A percentile compares a stretch with the other conserved stretches of the same genome.
Conservation (phyloP, 768 basidiomycete genomes). For the Terana coerulea region DNA sequence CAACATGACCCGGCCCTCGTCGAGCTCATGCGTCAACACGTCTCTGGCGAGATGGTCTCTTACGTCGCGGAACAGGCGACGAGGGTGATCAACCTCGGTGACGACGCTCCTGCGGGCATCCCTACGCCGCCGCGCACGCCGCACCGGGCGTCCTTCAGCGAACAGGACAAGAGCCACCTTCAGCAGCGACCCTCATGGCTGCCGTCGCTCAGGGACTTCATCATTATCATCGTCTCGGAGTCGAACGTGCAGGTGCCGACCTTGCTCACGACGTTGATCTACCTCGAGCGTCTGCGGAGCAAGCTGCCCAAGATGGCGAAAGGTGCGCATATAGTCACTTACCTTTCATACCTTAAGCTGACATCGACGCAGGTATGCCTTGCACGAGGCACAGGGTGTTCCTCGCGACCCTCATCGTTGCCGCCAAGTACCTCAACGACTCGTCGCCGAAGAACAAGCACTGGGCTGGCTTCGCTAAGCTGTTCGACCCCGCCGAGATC, state of each 20-base stretch:
- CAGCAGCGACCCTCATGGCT: slow-evolving; percentile 30
- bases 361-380: slow-evolving; percentile 51
- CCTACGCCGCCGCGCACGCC: slow-evolving; percentile 73
- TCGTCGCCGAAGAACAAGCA: slow-evolving; percentile 94
- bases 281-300: slow-evolving; percentile 79
- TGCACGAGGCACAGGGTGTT: slow-evolving; percentile 96
- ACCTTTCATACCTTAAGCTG: background rate
- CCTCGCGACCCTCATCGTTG: slow-evolving; percentile 91
- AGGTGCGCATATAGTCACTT: slow-evolving; percentile 47
- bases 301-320: slow-evolving; percentile 82
- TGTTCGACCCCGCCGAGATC: slow-evolving; percentile 78
- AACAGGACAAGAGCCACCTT: slow-evolving; percentile 16
- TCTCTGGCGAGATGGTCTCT: slow-evolving; percentile 81
- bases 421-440: slow-evolving; percentile 97
- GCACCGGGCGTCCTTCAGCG: slow-evolving; percentile 40
- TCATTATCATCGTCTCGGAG: slow-evolving; percentile 70
- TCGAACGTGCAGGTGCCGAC: slow-evolving; percentile 91
- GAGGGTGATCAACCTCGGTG: slow-evolving; percentile 69
- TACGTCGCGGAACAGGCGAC: slow-evolving; percentile 79
- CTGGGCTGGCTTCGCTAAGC: slow-evolving; percentile 77
- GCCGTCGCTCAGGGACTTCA: slow-evolving; percentile 80
- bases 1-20: slow-evolving; percentile 80
- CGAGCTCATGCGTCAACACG: slow-evolving; percentile 70
- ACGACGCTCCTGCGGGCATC: slow-evolving; percentile 40
- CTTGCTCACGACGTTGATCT: slow-evolving; percentile 85